Evolutionary conservation across 108 stramenopile species (phyloP).

Genomic region (Cyclotella baltica): DNA sequence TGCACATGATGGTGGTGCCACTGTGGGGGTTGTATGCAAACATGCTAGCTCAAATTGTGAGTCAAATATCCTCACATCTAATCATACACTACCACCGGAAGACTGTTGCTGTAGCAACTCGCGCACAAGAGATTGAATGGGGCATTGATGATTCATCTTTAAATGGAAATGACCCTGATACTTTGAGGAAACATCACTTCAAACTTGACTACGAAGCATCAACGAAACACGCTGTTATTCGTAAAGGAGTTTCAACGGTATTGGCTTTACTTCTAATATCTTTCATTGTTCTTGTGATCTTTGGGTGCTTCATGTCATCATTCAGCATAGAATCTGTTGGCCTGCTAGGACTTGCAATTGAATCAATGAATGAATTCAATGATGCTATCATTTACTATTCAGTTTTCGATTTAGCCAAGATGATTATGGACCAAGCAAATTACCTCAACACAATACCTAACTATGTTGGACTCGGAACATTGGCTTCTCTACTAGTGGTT

Average conservation of each 20-base stretch:
- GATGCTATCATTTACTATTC: slow-evolving; percentile 65
- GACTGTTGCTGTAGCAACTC: slow-evolving; percentile 35
- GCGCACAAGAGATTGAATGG: slow-evolving; percentile 28
- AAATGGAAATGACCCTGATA: background rate
- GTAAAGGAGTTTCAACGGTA: slow-evolving; percentile 50
- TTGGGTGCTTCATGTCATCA: slow-evolving; percentile 64
- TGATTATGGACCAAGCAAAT: slow-evolving; percentile 79
- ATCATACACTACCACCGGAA: slow-evolving; percentile 85
- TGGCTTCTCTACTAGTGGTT: slow-evolving; percentile 66
- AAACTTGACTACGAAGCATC: slow-evolving; percentile 54
- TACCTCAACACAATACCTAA: slow-evolving; percentile 59
- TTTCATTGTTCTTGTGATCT: slow-evolving; percentile 55
- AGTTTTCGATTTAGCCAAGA: slow-evolving; percentile 59
- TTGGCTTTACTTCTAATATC: slow-evolving; percentile 34
- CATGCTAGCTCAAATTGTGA: slow-evolving; percentile 80
- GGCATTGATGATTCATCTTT: slow-evolving; percentile 8
- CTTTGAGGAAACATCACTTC: slow-evolving; percentile 40
- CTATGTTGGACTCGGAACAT: slow-evolving; percentile 68
- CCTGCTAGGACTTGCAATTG: slow-evolving; percentile 75
- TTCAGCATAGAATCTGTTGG: slow-evolving; percentile 77
- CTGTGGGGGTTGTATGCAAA: slow-evolving; percentile 87
- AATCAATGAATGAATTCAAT: slow-evolving; percentile 73
- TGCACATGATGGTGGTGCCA: slow-evolving; percentile 78
- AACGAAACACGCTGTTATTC: slow-evolving; percentile 34
- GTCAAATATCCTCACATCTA: slow-evolving; percentile 80